Conservation (phyloP, 1,284 basidiomycete species). For the Blastosporella zonata region DNA sequence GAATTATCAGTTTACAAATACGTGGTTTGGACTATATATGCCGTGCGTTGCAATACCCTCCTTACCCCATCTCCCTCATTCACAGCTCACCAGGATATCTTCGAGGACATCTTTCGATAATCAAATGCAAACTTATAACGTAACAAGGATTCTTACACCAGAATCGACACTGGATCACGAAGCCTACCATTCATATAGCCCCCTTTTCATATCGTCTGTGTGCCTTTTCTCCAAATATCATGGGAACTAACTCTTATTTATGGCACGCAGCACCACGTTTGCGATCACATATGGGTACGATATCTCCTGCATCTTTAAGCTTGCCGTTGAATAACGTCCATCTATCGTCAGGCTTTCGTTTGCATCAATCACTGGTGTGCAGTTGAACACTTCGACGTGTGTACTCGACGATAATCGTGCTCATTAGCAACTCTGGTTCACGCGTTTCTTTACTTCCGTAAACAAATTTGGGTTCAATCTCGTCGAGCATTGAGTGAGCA, state of each 20-base stretch:
- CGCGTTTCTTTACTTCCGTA: slow-evolving; percentile 78
- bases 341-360: slow-evolving; percentile 50
- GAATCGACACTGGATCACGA: slow-evolving; percentile 57
- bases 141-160: slow-evolving; percentile 60
- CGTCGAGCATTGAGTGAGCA: slow-evolving; percentile 67
- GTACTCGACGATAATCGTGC: neutral
- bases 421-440: slow-evolving; percentile 67
- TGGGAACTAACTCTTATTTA: neutral
- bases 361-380: slow-evolving; percentile 48
- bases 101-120: slow-evolving; percentile 59
- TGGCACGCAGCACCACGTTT: slow-evolving; percentile 45
- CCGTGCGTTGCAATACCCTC: slow-evolving; percentile 33
- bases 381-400: neutral
- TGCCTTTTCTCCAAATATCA: neutral
- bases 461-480: slow-evolving; percentile 68
- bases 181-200: slow-evolving; percentile 77
- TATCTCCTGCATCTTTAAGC: neutral
- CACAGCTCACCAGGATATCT: slow-evolving; percentile 40
- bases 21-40: slow-evolving; percentile 47
- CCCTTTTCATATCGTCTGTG: slow-evolving; percentile 70
- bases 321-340: neutral
- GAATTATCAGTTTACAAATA: slow-evolving; percentile 48
- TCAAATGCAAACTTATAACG: slow-evolving; percentile 64
- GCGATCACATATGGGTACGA: slow-evolving; percentile 21
- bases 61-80: neutral